phyloP scores from a whole-genome alignment of 805 yeast species.

The Metschnikowia hibisci region DNA sequence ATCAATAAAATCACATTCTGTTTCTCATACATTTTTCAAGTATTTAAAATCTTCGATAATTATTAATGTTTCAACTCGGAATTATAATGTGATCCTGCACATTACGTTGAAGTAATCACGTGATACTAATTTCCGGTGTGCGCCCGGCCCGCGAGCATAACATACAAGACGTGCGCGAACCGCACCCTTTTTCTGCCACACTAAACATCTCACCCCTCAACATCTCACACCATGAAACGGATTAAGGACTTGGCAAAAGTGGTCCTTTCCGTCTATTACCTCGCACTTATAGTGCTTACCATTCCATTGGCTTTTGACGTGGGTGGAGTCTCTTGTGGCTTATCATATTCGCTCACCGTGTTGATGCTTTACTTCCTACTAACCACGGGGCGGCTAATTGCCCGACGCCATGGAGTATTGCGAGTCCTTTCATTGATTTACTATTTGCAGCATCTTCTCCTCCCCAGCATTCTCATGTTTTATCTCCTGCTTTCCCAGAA shows the following conservation, averaged over 20 bases:
- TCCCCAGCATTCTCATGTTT: conserved; percentile 76
- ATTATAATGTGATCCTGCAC: no score
- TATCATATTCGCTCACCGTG: conserved; percentile 72
- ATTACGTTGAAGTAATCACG: no score
- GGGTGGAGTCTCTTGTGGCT: conserved; percentile 88
- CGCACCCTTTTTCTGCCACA: neutral
- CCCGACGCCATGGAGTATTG: conserved; percentile 40
- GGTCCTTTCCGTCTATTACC: conserved; percentile 37
- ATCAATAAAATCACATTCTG: no score
- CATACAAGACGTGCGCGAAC: neutral
- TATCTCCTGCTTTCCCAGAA: conserved; percentile 35
- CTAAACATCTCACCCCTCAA: neutral
- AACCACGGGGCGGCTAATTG: conserved; percentile 65
- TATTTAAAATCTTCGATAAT: no score
- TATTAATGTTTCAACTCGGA: no score
- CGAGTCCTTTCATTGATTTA: conserved; percentile 51
- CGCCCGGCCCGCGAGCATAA: no score
- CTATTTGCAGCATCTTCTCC: conserved; percentile 74
- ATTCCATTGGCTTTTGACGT: conserved; percentile 92
- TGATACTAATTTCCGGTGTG: no score
- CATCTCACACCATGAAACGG: conserved; percentile 9
- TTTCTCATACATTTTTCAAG: no score
- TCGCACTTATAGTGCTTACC: conserved; percentile 67
- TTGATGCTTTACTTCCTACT: conserved; percentile 57
- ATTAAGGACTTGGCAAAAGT: conserved; percentile 12